A percentile compares a stretch with the other conserved stretches of the same genome.
phyloP scores from a whole-genome alignment of 2,329 filamentous ascomycete species.

The Pseudomassariella vexata region DNA sequence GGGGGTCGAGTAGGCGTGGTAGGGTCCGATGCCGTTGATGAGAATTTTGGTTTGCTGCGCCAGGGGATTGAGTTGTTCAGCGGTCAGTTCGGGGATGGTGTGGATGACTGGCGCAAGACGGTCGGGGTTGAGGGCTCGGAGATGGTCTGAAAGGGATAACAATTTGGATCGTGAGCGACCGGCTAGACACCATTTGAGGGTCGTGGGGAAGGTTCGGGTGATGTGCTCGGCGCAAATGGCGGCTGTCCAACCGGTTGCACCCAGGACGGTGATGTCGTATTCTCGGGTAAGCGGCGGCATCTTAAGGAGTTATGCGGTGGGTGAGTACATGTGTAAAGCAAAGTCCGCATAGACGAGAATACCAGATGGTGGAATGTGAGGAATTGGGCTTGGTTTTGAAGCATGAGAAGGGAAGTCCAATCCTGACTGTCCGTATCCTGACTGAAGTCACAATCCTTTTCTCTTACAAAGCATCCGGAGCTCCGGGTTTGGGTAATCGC shows the following conservation, averaged over 20 bases:
- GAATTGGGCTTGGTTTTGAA: no score
- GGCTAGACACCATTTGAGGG: conserved; percentile 62
- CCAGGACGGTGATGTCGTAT: conserved; percentile 59
- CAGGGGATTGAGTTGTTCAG: conserved; percentile 5
- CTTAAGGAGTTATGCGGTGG: no score
- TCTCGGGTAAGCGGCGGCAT: no score
- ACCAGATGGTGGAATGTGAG: no score
- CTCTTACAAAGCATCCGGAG: no score
- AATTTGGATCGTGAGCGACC: conserved; percentile 57
- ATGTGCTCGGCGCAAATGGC: conserved; percentile 57
- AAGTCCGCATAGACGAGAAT: no score
- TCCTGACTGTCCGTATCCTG: no score
- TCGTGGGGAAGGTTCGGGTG: conserved; percentile 49
- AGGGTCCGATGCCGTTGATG: conserved; percentile 58
- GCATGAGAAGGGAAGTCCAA: no score
- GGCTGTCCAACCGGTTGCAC: conserved; percentile 63
- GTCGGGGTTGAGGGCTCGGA: conserved; percentile 47
- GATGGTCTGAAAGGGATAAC: conserved; percentile 44
- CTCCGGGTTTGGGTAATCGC: no score
- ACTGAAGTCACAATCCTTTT: no score
- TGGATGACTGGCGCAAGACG: conserved; percentile 46
- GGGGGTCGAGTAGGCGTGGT: conserved; percentile 56
- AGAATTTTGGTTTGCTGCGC: conserved; percentile 41
- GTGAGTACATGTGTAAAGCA: no score
- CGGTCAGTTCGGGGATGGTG: conserved; percentile 8